A percentile compares a stretch with the other conserved stretches of the same genome.
Conservation (phyloP, 1,284 basidiomycete genomes). For the Ganoderma boninense region DNA sequence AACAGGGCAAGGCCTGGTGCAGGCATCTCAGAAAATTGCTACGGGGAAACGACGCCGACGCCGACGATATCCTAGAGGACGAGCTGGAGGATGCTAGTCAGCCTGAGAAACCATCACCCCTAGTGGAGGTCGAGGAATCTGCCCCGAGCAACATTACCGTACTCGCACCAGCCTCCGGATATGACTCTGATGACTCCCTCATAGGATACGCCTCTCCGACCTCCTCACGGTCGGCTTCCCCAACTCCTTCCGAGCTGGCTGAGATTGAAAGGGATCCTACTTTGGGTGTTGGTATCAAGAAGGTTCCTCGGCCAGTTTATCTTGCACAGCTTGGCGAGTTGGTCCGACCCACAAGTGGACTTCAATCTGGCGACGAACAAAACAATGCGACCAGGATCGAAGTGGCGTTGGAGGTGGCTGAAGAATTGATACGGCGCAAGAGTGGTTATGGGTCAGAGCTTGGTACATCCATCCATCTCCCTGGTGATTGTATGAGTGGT, state of each 20-base stretch:
- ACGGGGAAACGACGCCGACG: constrained; percentile 59
- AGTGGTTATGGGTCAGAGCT: constrained; percentile 85
- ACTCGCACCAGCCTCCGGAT: constrained; percentile 44
- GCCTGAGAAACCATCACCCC: constrained; percentile 13
- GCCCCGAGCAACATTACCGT: constrained; percentile 11
- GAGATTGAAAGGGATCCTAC: constrained; percentile 90
- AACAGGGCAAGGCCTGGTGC: constrained; percentile 75
- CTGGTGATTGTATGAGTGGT: not conserved
- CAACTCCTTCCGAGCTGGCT: constrained; percentile 79
- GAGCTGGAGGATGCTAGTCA: not conserved
- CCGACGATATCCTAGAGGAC: constrained; percentile 27
- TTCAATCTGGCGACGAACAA: constrained; percentile 61
- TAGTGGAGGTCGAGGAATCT: constrained; percentile 6
- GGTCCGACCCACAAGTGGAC: constrained; percentile 58
- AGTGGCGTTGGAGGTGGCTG: constrained; percentile 80
- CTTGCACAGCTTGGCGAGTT: constrained; percentile 82
- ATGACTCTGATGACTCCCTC: constrained; percentile 86
- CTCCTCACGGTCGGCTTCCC: constrained; percentile 81
- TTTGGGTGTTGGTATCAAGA: constrained; percentile 70
- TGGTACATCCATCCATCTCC: constrained; percentile 56
- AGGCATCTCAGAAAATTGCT: constrained; percentile 63
- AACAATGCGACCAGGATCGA: constrained; percentile 82
- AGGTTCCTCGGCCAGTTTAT: constrained; percentile 81
- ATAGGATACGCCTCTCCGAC: constrained; percentile 74
- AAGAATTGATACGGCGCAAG: constrained; percentile 85